A percentile compares a stretch with the other conserved stretches of the same genome.
Conservation (phyloP, 106 monocot species). For the Vanilla planifolia region DNA sequence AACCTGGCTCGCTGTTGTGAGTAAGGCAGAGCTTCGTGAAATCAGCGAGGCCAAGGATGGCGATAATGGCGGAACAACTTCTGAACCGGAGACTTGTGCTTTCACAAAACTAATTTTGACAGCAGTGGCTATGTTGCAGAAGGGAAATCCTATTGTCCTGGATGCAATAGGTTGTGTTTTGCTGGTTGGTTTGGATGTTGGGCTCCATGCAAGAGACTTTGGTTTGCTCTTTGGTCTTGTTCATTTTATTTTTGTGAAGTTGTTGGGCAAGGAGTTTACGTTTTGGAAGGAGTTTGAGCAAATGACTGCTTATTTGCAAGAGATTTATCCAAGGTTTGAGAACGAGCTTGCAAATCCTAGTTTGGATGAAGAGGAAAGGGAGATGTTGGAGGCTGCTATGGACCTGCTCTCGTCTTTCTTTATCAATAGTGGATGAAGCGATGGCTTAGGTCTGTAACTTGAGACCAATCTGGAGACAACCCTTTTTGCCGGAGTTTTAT, state of each 20-base stretch:
- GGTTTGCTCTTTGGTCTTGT: constrained; percentile 42
- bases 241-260: constrained; percentile 49
- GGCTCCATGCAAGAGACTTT: constrained; percentile 36
- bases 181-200: constrained; percentile 18
- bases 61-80: neutral
- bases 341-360: constrained; percentile 17
- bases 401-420: constrained; percentile 28
- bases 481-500: too few species aligned
- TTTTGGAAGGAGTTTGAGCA: constrained; percentile 27
- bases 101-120: constrained; percentile 36
- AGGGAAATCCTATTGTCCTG: constrained; percentile 48
- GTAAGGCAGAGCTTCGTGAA: constrained; percentile 42
- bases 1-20: constrained; percentile 48
- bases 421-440: constrained; percentile 12
- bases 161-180: constrained; percentile 45
- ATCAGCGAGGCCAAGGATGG: constrained; percentile 8
- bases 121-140: constrained; percentile 47
- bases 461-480: too few species aligned
- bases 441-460: too few species aligned
- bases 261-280: constrained; percentile 27
- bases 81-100: constrained; percentile 10
- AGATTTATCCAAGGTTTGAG: constrained; percentile 30
- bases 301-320: constrained; percentile 20
- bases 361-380: constrained; percentile 25
- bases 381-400: constrained; percentile 33